Evolutionary conservation across 805 yeast species (phyloP), one percentile per base, ranked within the genome.

Genomic region (Barnettozyma californica): DNA sequence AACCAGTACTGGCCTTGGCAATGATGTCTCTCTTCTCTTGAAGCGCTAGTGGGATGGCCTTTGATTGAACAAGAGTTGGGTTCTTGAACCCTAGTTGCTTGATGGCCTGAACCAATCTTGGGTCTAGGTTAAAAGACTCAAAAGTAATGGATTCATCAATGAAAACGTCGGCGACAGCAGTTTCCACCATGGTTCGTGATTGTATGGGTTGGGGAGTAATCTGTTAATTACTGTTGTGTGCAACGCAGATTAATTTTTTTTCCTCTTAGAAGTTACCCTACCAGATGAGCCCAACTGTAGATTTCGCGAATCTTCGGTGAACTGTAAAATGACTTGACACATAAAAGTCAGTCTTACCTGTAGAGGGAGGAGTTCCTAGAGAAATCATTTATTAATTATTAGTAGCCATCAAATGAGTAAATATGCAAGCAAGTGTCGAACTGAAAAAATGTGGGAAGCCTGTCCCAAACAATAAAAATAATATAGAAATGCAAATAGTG

Each of bases 1-100:
- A 86, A 4, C 99, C 99, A 0, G 99, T 92, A 23, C 88, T 81
- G 7, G 98, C 97, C 63, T 87, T 83, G 35, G 97, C 97, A 42
- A 92, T 84, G 54, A 92, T 85, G 64, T 92, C 97, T 69, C 90
- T 84, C 62, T 84, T 87, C 56, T 92, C 94, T 54, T 88, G 86
- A 46, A 94, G 68, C 1, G 99, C 97, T 44, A 94, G 70, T 39
- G 95, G 96, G 51, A 94, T 88, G n/a, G 96, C 86, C 62, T 83
- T 83, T 9, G 95, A 78, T 68, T 94, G 99, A 47, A 94, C 85
- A 49, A 89, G 75, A 1, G 98, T 94, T 9, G 99, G 98, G 61
- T 84, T 81, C 46, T 76, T 78, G 70, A 83, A 90, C 4, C 95
- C 96, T 39, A 84, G 68, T 58, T 81, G 81, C 54, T 83, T 83